Conservation (phyloP, 306 rosid species). For the Datisca glomerata region DNA sequence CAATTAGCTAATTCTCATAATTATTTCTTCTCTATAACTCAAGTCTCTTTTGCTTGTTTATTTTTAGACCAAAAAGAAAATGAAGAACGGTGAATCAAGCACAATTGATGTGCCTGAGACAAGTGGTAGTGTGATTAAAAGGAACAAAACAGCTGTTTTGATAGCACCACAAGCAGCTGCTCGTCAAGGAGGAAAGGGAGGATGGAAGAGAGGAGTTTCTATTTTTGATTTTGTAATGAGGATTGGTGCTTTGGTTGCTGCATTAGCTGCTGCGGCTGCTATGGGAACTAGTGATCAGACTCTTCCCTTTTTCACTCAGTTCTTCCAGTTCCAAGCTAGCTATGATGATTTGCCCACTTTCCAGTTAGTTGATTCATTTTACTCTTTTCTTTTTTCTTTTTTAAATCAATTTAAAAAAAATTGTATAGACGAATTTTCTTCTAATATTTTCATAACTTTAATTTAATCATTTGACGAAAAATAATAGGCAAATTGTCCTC, state of each 20-base stretch:
- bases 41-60: too few relatives aligned
- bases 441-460: too few relatives aligned
- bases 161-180: conserved; percentile 7
- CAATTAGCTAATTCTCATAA: too few relatives aligned
- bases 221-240: conserved; percentile 63
- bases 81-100: conserved; percentile 35
- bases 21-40: too few relatives aligned
- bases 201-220: conserved; percentile 52
- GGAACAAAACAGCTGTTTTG: conserved; percentile 26
- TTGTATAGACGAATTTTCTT: too few relatives aligned
- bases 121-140: conserved; percentile 13
- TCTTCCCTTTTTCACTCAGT: conserved; percentile 90
- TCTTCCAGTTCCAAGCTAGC: conserved; percentile 83
- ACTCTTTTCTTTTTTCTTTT: background rate
- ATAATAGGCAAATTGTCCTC: too few relatives aligned
- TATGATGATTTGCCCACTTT: conserved; percentile 62
- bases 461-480: too few relatives aligned
- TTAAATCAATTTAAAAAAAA: too few relatives aligned
- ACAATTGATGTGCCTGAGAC: conserved; percentile 39
- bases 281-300: conserved; percentile 71
- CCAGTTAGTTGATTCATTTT: conserved; percentile 32
- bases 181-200: conserved; percentile 23
- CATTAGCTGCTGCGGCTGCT: conserved; percentile 55
- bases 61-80: conserved; percentile 10
- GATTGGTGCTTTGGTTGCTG: conserved; percentile 51